Conservation (phyloP, 805 yeast genomes). For the Hanseniaspora taiwanica region DNA sequence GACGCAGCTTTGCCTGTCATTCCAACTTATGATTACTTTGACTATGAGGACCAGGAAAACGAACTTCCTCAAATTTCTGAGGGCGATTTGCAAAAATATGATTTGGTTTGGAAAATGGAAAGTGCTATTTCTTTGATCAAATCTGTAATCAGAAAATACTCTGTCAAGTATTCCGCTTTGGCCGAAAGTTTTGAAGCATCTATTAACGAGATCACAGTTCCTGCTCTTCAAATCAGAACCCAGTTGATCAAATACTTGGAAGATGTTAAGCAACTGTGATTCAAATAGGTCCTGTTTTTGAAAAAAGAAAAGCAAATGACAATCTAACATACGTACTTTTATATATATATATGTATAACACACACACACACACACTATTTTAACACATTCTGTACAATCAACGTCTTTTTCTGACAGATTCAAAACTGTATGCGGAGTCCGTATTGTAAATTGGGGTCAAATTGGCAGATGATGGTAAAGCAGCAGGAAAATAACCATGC, state of each 20-base stretch:
- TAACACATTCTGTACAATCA: not conserved
- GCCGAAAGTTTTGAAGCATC: conserved; percentile 23
- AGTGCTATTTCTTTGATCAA: conserved; percentile 26
- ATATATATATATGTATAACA: too few relatives aligned
- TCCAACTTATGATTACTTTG: conserved; percentile 1
- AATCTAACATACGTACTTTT: not conserved
- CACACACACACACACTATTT: not conserved
- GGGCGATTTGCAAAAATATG: conserved; percentile 22
- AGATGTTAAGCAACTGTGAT: conserved; percentile 17
- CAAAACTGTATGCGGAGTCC: conserved; percentile 1
- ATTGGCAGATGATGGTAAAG: not conserved
- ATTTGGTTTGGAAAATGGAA: conserved; percentile 31
- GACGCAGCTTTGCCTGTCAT: conserved; percentile 13
- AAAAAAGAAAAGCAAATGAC: not conserved
- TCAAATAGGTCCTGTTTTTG: not conserved
- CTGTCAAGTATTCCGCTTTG: conserved; percentile 28
- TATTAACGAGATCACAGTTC: conserved; percentile 18
- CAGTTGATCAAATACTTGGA: conserved; percentile 23
- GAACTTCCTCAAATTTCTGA: conserved; percentile 14
- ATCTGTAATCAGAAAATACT: conserved; percentile 30
- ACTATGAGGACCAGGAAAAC: conserved; percentile 10
- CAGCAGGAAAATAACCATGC: not conserved
- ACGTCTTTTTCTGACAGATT: not conserved
- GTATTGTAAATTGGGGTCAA: not conserved
- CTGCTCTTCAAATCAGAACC: conserved; percentile 21